Conservation (phyloP, 495 filamentous ascomycete genomes). For the Aspergillus cristatus region DNA sequence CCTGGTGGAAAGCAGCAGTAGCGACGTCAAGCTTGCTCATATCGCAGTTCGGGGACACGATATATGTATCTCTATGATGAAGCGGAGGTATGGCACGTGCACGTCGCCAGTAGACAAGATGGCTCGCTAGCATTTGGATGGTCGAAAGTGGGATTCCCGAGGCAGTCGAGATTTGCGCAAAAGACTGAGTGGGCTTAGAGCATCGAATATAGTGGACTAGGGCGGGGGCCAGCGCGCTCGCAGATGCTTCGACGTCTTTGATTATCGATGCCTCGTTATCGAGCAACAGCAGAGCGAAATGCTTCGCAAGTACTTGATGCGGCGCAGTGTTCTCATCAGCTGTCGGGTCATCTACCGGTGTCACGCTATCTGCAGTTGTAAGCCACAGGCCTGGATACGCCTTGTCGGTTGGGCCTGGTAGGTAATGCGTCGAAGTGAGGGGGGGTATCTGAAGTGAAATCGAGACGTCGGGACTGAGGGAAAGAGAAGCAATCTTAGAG, state of each 20-base stretch:
- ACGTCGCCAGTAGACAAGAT: constrained; percentile 91
- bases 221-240: constrained; percentile 58
- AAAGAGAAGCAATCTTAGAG: constrained; percentile 69
- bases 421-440: constrained; percentile 61
- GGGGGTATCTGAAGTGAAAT: constrained; percentile 83
- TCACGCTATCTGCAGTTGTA: constrained; percentile 72
- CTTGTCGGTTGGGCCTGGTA: constrained; percentile 57
- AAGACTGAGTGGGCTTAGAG: constrained; percentile 76
- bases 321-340: constrained; percentile 43
- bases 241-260: constrained; percentile 70
- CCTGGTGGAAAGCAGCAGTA: constrained; percentile 57
- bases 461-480: constrained; percentile 48
- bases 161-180: constrained; percentile 65
- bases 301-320: constrained; percentile 59
- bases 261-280: constrained; percentile 76
- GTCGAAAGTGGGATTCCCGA: constrained; percentile 66
- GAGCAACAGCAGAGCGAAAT: constrained; percentile 79
- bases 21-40: constrained; percentile 62
- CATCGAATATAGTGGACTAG: constrained; percentile 77
- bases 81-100: constrained; percentile 88
- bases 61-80: constrained; percentile 84
- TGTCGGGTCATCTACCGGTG: constrained; percentile 50
- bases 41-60: constrained; percentile 86
- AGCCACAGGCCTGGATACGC: constrained; percentile 68
- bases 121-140: constrained; percentile 75